Conservation (phyloP, 2,329 filamentous ascomycete genomes). For the Chaetoscypha palmicola region DNA sequence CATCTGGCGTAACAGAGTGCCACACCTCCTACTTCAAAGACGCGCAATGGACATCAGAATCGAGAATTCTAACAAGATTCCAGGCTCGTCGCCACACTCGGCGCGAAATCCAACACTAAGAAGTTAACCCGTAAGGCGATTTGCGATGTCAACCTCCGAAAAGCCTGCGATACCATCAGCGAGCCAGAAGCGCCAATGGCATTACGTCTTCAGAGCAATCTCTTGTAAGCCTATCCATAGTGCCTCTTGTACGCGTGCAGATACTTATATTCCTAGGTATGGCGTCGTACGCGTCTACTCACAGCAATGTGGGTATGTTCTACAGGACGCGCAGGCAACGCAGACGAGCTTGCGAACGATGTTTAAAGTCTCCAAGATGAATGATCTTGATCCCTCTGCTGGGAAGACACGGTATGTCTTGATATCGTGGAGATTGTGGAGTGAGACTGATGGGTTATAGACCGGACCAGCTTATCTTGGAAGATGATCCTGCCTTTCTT, state of each 20-base stretch:
- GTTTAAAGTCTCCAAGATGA: slow-evolving; percentile 49
- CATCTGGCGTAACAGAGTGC: neutral
- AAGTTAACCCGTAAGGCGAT: slow-evolving; percentile 82
- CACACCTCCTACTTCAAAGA: too few species aligned
- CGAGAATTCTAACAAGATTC: too few species aligned
- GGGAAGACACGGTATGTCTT: slow-evolving; percentile 66
- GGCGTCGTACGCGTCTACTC: slow-evolving; percentile 79
- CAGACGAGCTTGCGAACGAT: slow-evolving; percentile 67
- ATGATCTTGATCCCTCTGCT: slow-evolving; percentile 61
- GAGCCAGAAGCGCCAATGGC: slow-evolving; percentile 82
- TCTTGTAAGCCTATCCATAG: slow-evolving; percentile 58
- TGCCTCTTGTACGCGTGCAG: neutral
- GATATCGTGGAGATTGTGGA: too few species aligned
- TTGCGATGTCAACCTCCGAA: slow-evolving; percentile 76
- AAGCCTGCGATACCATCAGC: slow-evolving; percentile 83
- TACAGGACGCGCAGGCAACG: slow-evolving; percentile 70
- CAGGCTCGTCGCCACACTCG: slow-evolving; percentile 89
- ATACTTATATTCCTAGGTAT: slow-evolving; percentile 43
- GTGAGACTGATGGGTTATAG: slow-evolving; percentile 41
- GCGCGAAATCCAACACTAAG: slow-evolving; percentile 60
- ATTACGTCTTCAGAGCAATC: slow-evolving; percentile 77
- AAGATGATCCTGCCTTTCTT: slow-evolving; percentile 77
- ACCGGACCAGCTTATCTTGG: slow-evolving; percentile 66
- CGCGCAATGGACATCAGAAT: too few species aligned
- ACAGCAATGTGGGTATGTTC: slow-evolving; percentile 81